Evolutionary conservation across 2,329 filamentous ascomycete genomes (phyloP), one percentile per base, ranked within the genome.

Genomic region (Neofusicoccum kwambonambiense): DNA sequence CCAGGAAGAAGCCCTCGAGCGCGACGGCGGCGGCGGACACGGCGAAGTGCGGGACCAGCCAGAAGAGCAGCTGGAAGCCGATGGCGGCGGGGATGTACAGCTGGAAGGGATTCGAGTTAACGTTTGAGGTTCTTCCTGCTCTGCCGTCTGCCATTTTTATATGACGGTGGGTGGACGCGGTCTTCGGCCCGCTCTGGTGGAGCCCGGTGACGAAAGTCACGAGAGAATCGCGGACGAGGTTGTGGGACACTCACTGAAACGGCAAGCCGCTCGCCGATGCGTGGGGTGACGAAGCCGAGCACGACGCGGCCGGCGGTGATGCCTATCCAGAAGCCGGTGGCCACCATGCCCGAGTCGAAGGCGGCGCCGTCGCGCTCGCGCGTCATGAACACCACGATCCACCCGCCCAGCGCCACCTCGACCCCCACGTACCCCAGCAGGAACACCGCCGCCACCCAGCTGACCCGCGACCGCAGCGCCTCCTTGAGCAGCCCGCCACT

Each of bases 321-420:
- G 15, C 68, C 68, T 5, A 68, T 42, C 68, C 68, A 69, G 58
- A 69, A 69, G 8, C 67, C 67, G 6, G 67, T 69, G 1, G 62
- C 47, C 0, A 68, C 65, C n/a, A 69, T 56, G n/a, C 64, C 65
- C 9, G 66, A 64, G 27, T 63, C 64, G 42, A 69, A 69, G 12
- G 63, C 51, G 19, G 41, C 51, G 37, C 61, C 61, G 45, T 89
- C 76, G 15, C 93, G 86, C 31, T 92, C 88, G 17, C 85, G 81
- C n/a, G 93, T 87, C 91, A 96, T 96, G 74, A 96, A 96, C 0
- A 89, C 89, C 52, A 92, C 89, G 67, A 96, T 89, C 91, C 91
- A 94, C 13, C 91, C 91, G 19, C 89, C 89, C 3, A 93, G 80
- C 0, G 86, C 87, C 66, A 92, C 89, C 77, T 96, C 92, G 6